Evolutionary conservation across 192 early-diverging fungal genomes (phyloP).

Genomic region (Paraglomus occultum): DNA sequence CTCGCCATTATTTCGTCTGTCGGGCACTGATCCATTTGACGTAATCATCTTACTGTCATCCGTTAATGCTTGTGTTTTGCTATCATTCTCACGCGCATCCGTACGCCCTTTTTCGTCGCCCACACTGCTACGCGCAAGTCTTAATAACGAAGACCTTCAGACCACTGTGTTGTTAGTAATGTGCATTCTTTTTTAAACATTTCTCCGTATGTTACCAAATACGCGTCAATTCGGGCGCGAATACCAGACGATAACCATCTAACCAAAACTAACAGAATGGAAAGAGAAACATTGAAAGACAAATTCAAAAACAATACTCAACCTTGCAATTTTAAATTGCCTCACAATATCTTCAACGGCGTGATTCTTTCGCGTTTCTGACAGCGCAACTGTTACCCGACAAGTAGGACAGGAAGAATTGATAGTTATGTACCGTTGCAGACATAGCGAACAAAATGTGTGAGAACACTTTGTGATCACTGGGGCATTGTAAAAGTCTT

Average conservation of each 20-base stretch:
- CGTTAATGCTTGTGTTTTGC: background rate
- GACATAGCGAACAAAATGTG: slow-evolving; percentile 18
- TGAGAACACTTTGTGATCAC: slow-evolving; percentile 22
- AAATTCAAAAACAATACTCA: background rate
- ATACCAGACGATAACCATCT: background rate
- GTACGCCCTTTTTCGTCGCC: too few species aligned
- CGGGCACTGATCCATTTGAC: background rate
- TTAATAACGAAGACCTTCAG: background rate
- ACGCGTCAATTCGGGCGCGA: background rate
- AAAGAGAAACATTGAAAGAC: background rate
- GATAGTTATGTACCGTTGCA: background rate
- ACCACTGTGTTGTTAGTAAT: background rate
- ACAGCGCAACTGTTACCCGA: background rate
- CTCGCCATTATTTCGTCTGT: background rate
- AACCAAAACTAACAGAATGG: background rate
- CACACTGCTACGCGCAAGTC: background rate
- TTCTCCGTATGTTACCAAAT: too few species aligned
- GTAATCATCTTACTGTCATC: background rate
- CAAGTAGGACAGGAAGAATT: background rate
- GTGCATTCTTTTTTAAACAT: background rate
- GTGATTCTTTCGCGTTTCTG: slow-evolving; percentile 1
- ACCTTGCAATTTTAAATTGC: slow-evolving; percentile 16
- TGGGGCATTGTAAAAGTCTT: slow-evolving; percentile 9
- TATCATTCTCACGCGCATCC: too few species aligned
- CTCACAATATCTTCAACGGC: slow-evolving; percentile 19